Evolutionary conservation across 768 basidiomycete species (phyloP).

Genomic region (Suillus occidentalis): DNA sequence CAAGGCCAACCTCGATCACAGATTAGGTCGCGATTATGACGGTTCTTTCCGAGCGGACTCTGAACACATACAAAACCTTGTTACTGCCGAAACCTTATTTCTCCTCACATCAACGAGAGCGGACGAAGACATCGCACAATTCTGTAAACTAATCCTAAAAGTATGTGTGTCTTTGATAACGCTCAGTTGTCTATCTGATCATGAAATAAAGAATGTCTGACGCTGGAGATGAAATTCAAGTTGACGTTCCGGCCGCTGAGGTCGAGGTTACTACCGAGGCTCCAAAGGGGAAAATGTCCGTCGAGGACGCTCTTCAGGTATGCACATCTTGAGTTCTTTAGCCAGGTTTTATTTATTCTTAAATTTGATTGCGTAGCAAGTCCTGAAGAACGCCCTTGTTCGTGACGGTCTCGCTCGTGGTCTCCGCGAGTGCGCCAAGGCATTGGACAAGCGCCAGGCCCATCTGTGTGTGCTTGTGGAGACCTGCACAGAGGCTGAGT

Average conservation of each 20-base stretch:
- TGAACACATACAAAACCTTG: constrained; percentile 39
- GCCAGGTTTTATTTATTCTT: neutral
- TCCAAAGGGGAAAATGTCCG: constrained; percentile 92
- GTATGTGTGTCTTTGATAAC: constrained; percentile 27
- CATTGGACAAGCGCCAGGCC: constrained; percentile 97
- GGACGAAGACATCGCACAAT: constrained; percentile 79
- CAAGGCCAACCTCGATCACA: neutral
- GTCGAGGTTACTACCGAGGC: constrained; percentile 86
- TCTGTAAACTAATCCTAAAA: constrained; percentile 35
- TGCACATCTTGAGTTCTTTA: constrained; percentile 13
- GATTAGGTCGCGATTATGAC: constrained; percentile 18
- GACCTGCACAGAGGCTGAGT: constrained; percentile 98
- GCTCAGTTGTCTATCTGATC: neutral
- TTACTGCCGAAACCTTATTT: constrained; percentile 49
- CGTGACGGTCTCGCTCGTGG: constrained; percentile 99
- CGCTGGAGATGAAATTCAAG: constrained; percentile 93
- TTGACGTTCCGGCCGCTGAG: constrained; percentile 62
- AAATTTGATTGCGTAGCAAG: constrained; percentile 61
- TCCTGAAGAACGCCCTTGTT: constrained; percentile 97
- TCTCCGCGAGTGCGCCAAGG: constrained; percentile 96
- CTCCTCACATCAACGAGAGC: constrained; percentile 89
- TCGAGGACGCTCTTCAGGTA: constrained; percentile 93
- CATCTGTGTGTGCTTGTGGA: constrained; percentile 99
- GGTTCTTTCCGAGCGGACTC: constrained; percentile 56
- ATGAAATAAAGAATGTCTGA: constrained; percentile 75